A percentile compares a stretch with the other conserved stretches of the same genome.
Conservation (phyloP, 352 stramenopile species). For the Pythium brachiatum region DNA sequence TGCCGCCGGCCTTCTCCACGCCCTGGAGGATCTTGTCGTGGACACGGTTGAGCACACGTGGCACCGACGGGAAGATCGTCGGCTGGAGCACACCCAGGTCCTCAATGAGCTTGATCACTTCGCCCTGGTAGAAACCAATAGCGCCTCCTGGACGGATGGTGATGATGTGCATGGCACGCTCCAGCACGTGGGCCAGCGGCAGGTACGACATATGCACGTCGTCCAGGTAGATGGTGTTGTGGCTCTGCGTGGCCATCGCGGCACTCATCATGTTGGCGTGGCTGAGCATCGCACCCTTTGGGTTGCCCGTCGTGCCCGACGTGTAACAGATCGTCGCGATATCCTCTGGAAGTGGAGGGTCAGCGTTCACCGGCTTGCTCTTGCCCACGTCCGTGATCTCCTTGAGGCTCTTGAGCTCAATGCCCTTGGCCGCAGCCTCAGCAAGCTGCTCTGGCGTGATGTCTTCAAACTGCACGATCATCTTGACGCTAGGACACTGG, state of each 20-base stretch:
- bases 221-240: slow-evolving; percentile 5
- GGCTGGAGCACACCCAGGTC: slow-evolving; percentile 88
- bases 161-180: slow-evolving; percentile 84
- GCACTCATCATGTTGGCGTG: slow-evolving; percentile 58
- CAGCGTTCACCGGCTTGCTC: slow-evolving; percentile 24
- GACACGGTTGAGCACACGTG: slow-evolving; percentile 94
- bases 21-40: slow-evolving; percentile 91
- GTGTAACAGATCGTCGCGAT: slow-evolving; percentile 93
- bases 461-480: slow-evolving; percentile 36
- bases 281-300: slow-evolving; percentile 92
- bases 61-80: slow-evolving; percentile 90
- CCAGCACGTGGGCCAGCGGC: slow-evolving; percentile 94
- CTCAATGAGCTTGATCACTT: slow-evolving; percentile 89
- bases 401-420: slow-evolving; percentile 33
- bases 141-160: slow-evolving; percentile 82
- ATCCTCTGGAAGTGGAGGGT: slow-evolving; percentile 52
- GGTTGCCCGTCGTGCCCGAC: slow-evolving; percentile 93
- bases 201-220: slow-evolving; percentile 95
- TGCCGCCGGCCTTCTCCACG: slow-evolving; percentile 33
- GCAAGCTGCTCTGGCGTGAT: slow-evolving; percentile 30
- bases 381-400: slow-evolving; percentile 30
- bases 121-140: slow-evolving; percentile 73
- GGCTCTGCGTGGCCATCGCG: slow-evolving; percentile 1
- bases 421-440: slow-evolving; percentile 19
- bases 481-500: slow-evolving; percentile 35